Evolutionary conservation across 768 basidiomycete genomes (phyloP).

Genomic region (Candolleomyces eurysporus): DNA sequence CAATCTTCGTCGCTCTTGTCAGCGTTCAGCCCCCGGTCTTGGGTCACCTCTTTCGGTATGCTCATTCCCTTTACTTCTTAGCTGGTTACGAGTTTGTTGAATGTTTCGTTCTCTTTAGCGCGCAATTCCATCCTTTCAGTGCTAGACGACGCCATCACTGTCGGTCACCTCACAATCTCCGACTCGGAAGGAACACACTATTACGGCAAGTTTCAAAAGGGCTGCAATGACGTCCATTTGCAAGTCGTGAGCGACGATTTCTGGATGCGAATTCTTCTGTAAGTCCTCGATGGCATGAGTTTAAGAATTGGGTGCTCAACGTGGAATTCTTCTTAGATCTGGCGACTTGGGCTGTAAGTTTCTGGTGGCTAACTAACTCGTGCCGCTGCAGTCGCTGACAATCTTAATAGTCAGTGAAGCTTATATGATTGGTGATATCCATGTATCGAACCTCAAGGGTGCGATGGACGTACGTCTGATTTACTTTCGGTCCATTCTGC

Average conservation of each 20-base stretch:
- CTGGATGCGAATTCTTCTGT: constrained; percentile 67
- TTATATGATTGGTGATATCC: constrained; percentile 69
- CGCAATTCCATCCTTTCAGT: constrained; percentile 60
- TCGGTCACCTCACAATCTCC: constrained; percentile 59
- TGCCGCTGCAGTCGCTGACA: constrained; percentile 4
- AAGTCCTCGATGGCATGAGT: constrained; percentile 22
- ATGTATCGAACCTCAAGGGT: constrained; percentile 57
- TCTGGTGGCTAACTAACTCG: neutral
- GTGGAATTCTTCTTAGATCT: constrained; percentile 31
- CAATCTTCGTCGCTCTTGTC: constrained; percentile 44
- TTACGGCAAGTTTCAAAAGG: constrained; percentile 57
- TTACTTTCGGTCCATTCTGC: neutral
- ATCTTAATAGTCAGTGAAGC: constrained; percentile 63
- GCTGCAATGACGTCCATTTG: constrained; percentile 60
- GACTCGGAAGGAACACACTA: constrained; percentile 59
- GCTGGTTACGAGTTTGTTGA: neutral
- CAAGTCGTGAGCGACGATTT: constrained; percentile 59
- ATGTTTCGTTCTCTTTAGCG: constrained; percentile 33
- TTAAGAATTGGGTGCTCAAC: too few relatives aligned
- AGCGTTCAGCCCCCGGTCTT: constrained; percentile 46
- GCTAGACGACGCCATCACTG: constrained; percentile 54
- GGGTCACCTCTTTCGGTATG: constrained; percentile 50
- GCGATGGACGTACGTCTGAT: constrained; percentile 56
- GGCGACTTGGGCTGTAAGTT: constrained; percentile 66
- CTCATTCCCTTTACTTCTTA: constrained; percentile 6